Conservation (phyloP, 768 basidiomycete species). For the Suillus americanus region DNA sequence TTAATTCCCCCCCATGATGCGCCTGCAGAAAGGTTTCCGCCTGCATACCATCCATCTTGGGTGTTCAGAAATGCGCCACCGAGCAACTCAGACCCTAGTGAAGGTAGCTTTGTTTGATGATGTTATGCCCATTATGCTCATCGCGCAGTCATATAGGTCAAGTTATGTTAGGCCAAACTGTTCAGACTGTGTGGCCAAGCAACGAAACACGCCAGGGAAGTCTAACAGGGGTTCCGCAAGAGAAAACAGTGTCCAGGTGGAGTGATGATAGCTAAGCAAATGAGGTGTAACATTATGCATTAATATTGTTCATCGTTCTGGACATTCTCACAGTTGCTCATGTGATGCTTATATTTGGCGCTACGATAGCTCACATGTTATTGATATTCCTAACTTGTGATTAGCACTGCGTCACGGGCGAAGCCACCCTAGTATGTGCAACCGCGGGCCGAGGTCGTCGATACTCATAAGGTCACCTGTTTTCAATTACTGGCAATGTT, state of each 20-base stretch:
- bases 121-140: neutral
- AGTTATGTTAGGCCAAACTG: too few species aligned
- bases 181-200: neutral
- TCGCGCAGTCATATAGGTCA: neutral
- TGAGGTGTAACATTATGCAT: neutral
- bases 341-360: neutral
- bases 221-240: neutral
- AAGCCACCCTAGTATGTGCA: neutral
- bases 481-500: neutral
- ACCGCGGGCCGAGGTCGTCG: neutral
- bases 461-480: neutral
- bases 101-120: neutral
- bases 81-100: neutral
- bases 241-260: neutral
- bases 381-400: neutral
- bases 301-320: neutral
- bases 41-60: slow-evolving; percentile 1
- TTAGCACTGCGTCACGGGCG: neutral
- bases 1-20: neutral
- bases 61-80: neutral
- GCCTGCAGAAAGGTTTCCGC: neutral
- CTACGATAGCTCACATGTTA: neutral
- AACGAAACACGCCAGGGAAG: neutral
- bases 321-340: neutral
- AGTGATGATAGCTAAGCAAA: neutral